These are phyloP conservation scores for Boletellus ananas DNA, from an alignment of 768 basidiomycete genomes.

Conservation along the genomic window DNA sequence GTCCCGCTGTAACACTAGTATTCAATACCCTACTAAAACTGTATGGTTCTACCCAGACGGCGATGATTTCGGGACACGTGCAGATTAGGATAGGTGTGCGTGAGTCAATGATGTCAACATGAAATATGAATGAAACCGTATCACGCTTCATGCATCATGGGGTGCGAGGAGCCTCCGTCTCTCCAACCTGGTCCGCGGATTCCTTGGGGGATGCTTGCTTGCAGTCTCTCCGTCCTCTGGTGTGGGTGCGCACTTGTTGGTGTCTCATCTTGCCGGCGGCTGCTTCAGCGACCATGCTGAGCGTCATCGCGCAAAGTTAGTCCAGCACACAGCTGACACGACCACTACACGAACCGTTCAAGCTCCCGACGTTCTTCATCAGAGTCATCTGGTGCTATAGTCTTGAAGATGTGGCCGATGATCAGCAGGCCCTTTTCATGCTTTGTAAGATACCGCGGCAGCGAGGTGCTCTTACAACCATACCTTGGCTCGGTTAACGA, in stretches of 20 bases:
- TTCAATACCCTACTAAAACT: slow-evolving; percentile 11
- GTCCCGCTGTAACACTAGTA: slow-evolving; percentile 15
- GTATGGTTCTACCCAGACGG: slow-evolving; percentile 14
- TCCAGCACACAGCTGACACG: background rate
- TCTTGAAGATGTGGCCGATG: slow-evolving; percentile 88
- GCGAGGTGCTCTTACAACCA: slow-evolving; percentile 5
- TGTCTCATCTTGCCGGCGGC: slow-evolving; percentile 70
- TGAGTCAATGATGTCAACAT: slow-evolving; percentile 12
- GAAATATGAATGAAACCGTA: slow-evolving; percentile 12
- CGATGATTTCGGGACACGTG: slow-evolving; percentile 11
- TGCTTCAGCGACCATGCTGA: slow-evolving; percentile 83
- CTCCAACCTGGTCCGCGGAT: slow-evolving; percentile 26
- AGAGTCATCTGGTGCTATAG: slow-evolving; percentile 78
- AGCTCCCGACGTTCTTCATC: slow-evolving; percentile 93
- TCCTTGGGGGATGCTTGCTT: slow-evolving; percentile 38
- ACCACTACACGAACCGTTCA: slow-evolving; percentile 61
- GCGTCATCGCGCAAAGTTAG: background rate
- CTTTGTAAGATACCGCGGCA: background rate
- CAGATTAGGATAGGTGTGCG: slow-evolving; percentile 18
- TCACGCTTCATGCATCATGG: slow-evolving; percentile 16
- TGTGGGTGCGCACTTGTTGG: slow-evolving; percentile 30
- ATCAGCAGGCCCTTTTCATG: slow-evolving; percentile 69
- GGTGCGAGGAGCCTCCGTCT: slow-evolving; percentile 11
- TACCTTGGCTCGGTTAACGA: slow-evolving; percentile 85
- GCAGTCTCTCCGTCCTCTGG: slow-evolving; percentile 29